Evolutionary conservation across 2,329 filamentous ascomycete genomes (phyloP).

Genomic region (Knoxdaviesia proteae): DNA sequence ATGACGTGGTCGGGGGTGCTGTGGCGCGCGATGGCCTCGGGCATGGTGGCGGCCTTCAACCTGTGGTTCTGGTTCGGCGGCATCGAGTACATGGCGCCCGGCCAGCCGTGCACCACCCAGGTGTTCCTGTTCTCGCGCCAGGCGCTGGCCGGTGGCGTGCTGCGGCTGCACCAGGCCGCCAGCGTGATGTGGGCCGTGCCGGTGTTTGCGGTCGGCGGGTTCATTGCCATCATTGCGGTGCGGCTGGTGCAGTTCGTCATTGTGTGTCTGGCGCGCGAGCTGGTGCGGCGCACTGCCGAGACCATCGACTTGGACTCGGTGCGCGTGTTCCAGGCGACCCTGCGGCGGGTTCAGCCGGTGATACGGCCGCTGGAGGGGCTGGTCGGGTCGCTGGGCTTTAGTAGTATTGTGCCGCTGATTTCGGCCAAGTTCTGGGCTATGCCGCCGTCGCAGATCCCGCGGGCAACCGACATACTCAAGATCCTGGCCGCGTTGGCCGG

Average conservation of each 20-base stretch:
- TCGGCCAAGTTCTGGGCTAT: constrained; percentile 4
- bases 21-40: constrained; percentile 2
- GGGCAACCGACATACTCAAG: constrained; percentile 1
- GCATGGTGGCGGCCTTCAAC: constrained; percentile 3
- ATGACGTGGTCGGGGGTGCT: constrained; percentile 2
- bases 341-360: background rate
- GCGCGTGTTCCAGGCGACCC: background rate
- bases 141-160: background rate
- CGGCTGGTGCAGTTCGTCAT: constrained; percentile 1
- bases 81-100: constrained; percentile 1
- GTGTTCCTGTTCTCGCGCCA: constrained; percentile 2
- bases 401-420: background rate
- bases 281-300: background rate
- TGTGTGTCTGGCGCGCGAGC: constrained; percentile 2
- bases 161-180: background rate
- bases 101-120: constrained; percentile 2
- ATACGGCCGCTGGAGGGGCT: constrained; percentile 2
- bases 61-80: constrained; percentile 3
- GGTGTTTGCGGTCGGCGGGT: background rate
- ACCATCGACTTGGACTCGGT: background rate
- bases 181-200: constrained; percentile 1
- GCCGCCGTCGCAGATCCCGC: constrained; percentile 1
- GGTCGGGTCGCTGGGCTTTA: background rate
- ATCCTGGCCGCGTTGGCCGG: constrained; percentile 1
- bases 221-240: constrained; percentile 1